Base-by-base conservation (phyloP, 306 rosid species). In the Ormosia emarginata region DNA sequence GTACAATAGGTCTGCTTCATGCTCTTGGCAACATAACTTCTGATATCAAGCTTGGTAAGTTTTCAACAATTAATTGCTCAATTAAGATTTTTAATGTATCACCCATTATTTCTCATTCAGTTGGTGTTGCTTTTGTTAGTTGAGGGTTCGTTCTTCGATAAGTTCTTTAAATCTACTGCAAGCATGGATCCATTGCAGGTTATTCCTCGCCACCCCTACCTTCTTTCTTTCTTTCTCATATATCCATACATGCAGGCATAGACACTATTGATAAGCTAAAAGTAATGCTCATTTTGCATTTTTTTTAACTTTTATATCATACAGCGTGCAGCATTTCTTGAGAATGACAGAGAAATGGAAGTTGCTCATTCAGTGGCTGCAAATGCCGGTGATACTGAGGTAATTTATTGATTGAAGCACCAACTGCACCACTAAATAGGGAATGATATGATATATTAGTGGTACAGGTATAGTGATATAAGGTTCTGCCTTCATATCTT, bases 1-100 rank as follows among this genome's bases (percentile, higher is more conserved):
- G 98, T 86, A 94, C 98, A 36, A 71, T 94, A 85, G 98, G 98
- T 58, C 97, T 94, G 67, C 97, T 94, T 66, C 98, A 94, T 87
- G 98, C 98, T 72, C 84, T 94, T 75, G 97, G 97, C 74, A 94
- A 94, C 85, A 68, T 91, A 81, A 91, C 91, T 36, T 89, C 94
- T 10, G 88, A 90, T 88, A 77, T 92, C 81, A 92, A 91, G 84
- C 86, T 94, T 73, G 69, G 98, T 94, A 83, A 88, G 91, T 67
- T 84, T 73, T 32, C 32, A 49, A 34, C 63, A 24, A 64, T 69
- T 34, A 2, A 8, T 66, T 75, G 11, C 46, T 57, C 8, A 1
- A 14, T 68, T 33, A 55, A 43, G 1, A 4, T 41, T 57, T 36
- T 68, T 49, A 33, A 49, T 41, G 43, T 13, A 53, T 62, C 40